Percentiles rank a stretch among this genome's conserved stretches.
These are phyloP conservation scores for Acrodontium crateriforme DNA, from an alignment of 2,329 filamentous ascomycete species.

Conservation along the genomic window DNA sequence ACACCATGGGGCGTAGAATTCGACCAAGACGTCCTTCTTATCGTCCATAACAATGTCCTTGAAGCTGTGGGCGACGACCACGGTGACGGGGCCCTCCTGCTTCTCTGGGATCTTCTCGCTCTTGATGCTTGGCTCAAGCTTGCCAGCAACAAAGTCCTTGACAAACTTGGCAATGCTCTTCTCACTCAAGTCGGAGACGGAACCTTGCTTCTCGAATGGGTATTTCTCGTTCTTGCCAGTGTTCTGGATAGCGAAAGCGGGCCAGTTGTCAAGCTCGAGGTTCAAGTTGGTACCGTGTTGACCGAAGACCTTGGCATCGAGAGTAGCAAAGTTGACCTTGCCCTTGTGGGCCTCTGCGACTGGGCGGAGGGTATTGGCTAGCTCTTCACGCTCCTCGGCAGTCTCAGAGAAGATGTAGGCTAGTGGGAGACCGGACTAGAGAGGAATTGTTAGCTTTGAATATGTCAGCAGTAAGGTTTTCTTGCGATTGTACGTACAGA, in stretches of 20 bases:
- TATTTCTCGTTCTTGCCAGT: conserved; percentile 93
- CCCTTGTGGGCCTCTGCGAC: conserved; percentile 87
- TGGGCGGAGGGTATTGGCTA: conserved; percentile 65
- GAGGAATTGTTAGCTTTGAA: conserved; percentile 2
- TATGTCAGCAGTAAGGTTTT: background rate
- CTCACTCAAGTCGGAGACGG: conserved; percentile 62
- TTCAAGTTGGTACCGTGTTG: conserved; percentile 95
- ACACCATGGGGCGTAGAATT: conserved; percentile 91
- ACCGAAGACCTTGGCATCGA: conserved; percentile 87
- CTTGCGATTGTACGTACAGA: conserved; percentile 35
- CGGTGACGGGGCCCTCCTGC: conserved; percentile 75
- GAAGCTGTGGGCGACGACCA: conserved; percentile 91
- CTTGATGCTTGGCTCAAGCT: conserved; percentile 93
- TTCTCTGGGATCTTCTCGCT: conserved; percentile 91
- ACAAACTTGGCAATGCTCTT: conserved; percentile 70
- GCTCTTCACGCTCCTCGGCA: conserved; percentile 69
- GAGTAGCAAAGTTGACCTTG: conserved; percentile 93
- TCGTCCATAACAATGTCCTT: conserved; percentile 82
- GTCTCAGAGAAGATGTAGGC: conserved; percentile 97
- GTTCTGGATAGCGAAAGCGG: conserved; percentile 95
- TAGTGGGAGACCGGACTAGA: conserved; percentile 69
- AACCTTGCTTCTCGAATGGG: conserved; percentile 55
- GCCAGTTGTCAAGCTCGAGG: conserved; percentile 89
- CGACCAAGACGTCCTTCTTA: conserved; percentile 89
- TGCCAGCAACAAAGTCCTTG: conserved; percentile 70